These are phyloP conservation scores for Rubia tinctorum DNA, from an alignment of 305 asterid genomes.

Conservation along the genomic window DNA sequence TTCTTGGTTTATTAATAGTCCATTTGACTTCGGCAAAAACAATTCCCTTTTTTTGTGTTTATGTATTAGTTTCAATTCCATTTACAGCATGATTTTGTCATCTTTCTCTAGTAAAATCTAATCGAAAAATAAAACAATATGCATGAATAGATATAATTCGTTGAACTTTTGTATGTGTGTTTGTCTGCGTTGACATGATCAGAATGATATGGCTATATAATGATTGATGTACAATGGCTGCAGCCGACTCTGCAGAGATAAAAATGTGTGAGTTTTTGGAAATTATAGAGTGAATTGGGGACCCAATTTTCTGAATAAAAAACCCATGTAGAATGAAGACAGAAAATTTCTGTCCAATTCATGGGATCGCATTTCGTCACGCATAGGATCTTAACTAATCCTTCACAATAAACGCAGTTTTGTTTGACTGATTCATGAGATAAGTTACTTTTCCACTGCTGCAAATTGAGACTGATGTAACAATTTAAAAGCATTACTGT, in stretches of 20 bases:
- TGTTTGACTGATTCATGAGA: not conserved
- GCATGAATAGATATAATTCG: not conserved
- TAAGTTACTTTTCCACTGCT: too few relatives aligned
- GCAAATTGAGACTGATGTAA: too few relatives aligned
- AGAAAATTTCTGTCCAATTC: constrained; percentile 14
- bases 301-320: constrained; percentile 16
- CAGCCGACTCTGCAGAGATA: constrained; percentile 18
- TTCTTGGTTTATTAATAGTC: not conserved
- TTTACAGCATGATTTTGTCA: constrained; percentile 3
- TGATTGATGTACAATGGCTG: constrained; percentile 10
- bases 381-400: not conserved
- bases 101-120: not conserved
- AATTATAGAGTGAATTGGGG: not conserved
- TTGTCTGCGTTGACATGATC: constrained; percentile 4
- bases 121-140: not conserved
- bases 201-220: constrained; percentile 10
- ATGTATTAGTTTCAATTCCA: not conserved
- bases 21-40: not conserved
- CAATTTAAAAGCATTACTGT: too few relatives aligned
- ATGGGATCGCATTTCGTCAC: not conserved
- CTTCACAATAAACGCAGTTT: not conserved
- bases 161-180: not conserved
- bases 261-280: not conserved
- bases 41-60: not conserved
- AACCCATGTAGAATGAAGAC: constrained; percentile 12